Percentiles rank a stretch among this genome's conserved stretches.
Conservation (phyloP, 2,329 filamentous ascomycete genomes). For the Rhinocladiella similis region DNA sequence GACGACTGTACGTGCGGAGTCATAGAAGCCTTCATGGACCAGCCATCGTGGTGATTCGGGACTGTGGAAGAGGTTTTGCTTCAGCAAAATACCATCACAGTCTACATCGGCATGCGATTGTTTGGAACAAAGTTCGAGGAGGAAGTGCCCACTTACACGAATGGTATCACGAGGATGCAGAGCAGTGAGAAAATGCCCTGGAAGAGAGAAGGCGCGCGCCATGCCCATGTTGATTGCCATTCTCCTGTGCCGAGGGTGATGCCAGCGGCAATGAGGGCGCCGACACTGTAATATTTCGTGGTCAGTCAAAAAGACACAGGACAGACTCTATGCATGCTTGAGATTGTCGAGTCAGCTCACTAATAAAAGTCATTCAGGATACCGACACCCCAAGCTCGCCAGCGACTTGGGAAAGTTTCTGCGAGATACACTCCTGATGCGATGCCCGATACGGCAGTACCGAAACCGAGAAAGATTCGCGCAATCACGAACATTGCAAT, state of each 20-base stretch:
- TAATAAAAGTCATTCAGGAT: neutral
- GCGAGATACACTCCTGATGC: neutral
- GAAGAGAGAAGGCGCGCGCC: neutral
- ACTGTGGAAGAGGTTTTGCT: neutral
- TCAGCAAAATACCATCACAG: too few relatives aligned
- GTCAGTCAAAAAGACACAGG: neutral
- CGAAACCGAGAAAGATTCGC: conserved; percentile 12
- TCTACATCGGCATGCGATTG: too few relatives aligned
- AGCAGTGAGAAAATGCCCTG: neutral
- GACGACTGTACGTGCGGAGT: conserved; percentile 20
- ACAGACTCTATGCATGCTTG: neutral
- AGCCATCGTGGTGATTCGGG: conserved; percentile 26
- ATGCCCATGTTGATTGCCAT: neutral
- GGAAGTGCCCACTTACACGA: neutral
- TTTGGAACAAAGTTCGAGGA: too few relatives aligned
- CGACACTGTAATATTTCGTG: neutral
- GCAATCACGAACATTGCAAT: conserved; percentile 9
- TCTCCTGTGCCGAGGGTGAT: neutral
- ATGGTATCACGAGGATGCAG: neutral
- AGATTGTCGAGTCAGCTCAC: neutral
- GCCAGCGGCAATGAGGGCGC: neutral
- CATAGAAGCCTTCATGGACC: conserved; percentile 23
- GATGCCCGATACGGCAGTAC: neutral
- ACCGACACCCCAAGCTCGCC: neutral
- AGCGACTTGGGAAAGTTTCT: neutral